Evolutionary conservation across 139 green algal genomes (phyloP).

Genomic region (Picochlorum sp.): DNA sequence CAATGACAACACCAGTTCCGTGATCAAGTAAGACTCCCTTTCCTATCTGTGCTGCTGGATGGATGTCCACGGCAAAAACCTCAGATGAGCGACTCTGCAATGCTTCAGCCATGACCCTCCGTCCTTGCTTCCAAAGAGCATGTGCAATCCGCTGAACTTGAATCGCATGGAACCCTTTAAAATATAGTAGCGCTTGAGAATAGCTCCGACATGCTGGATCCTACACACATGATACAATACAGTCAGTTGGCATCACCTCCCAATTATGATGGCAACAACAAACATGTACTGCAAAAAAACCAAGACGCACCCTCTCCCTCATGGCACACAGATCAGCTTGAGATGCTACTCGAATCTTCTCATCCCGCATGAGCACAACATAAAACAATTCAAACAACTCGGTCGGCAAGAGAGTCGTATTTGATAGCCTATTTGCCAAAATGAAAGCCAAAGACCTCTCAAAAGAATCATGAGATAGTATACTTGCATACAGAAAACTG

Average conservation of each 20-base stretch:
- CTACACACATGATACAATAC: constrained; percentile 9
- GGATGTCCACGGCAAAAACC: constrained; percentile 90
- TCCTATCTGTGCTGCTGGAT: constrained; percentile 89
- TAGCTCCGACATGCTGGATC: constrained; percentile 64
- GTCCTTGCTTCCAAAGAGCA: constrained; percentile 67
- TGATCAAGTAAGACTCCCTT: constrained; percentile 93
- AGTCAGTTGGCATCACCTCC: not conserved
- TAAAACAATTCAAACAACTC: constrained; percentile 42
- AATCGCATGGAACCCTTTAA: constrained; percentile 91
- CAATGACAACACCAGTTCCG: constrained; percentile 74
- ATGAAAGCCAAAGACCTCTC: constrained; percentile 46
- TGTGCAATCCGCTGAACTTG: constrained; percentile 90
- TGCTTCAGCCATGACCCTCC: constrained; percentile 68
- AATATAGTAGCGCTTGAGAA: constrained; percentile 76
- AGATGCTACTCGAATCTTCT: constrained; percentile 23
- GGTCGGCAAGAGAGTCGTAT: constrained; percentile 47
- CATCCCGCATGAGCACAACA: constrained; percentile 16
- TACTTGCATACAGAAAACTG: constrained; percentile 53
- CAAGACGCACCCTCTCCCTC: constrained; percentile 29
- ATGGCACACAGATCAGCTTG: constrained; percentile 39
- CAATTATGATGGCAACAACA: not conserved
- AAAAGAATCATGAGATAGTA: constrained; percentile 51
- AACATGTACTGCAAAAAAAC: too few relatives aligned
- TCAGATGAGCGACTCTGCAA: constrained; percentile 65
- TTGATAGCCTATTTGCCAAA: constrained; percentile 46